Evolutionary conservation across 2,329 filamentous ascomycete species (phyloP), one percentile per base, ranked within the genome.

Genomic region (Hymenoscyphus linearis): DNA sequence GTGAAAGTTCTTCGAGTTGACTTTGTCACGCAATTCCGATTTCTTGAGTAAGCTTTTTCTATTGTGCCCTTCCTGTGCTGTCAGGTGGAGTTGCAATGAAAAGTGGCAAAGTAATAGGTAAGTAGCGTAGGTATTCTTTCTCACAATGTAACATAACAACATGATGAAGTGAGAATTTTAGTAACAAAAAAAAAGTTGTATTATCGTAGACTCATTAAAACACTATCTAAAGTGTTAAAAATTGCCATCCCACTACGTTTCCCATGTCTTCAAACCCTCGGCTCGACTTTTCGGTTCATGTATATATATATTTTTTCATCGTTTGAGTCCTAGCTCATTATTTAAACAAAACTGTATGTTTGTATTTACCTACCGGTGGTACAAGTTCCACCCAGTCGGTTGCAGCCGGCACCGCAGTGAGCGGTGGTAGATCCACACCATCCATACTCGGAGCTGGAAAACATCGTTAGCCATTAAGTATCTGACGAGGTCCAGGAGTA

Each of bases 381-480:
- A 25, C 50, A 53, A 53, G 50, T 53, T n/a, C 50, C 50, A 14
- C 50, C 50, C 1, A 53, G 27, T 27, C 10, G 25, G 27, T 53
- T 53, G 34, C 71, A 74, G 1, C 68, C 70, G 26, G 64, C 59
- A 9, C 71, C 71, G 61, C 72, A 74, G 54, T 72, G 70, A 36
- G 64, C 62, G 1, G 61, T n/a, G 18, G 64, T 61, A n/a, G 59
- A 18, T 34, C 71, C 72, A 60, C 71, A 74, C 31, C 31, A 31
- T 31, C 31, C 31, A 31, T 31, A 31, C 31, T 31, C 6, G 31
- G 31, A 31, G 31, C 40, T 40, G 16, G 37, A 40, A 18, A 40
- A 40, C 31, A n/a, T 31, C 2, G n/a, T 40, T 40, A 40, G 37
- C 13, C 4, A 7, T n/a, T 18, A n/a, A n/a, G 1, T n/a, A 9